Percentiles rank a stretch among this genome's conserved stretches.
These are phyloP conservation scores for Apiospora marii DNA, from an alignment of 2,329 filamentous ascomycete genomes.

Conservation along the genomic window DNA sequence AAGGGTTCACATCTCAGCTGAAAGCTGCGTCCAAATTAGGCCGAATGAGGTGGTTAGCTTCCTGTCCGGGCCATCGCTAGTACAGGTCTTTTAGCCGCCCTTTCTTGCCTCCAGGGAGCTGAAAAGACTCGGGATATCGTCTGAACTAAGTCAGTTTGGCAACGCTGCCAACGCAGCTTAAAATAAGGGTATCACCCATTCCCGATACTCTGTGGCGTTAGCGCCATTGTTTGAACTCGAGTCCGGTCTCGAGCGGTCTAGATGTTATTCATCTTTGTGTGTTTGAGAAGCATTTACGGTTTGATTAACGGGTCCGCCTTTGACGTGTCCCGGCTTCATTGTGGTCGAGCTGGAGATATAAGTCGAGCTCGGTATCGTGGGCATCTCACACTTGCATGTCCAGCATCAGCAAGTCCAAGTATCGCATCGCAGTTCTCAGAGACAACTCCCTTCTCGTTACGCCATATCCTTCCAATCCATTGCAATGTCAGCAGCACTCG, in stretches of 20 bases:
- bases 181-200: constrained; percentile 1
- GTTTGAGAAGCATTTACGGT: neutral
- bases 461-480: neutral
- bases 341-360: neutral
- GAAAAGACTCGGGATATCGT: neutral
- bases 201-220: neutral
- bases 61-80: neutral
- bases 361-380: neutral
- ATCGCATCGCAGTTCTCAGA: neutral
- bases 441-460: neutral
- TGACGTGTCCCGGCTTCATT: neutral
- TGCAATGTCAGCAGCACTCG: neutral
- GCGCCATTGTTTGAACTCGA: constrained; percentile 12
- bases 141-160: neutral
- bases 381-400: neutral
- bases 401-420: neutral
- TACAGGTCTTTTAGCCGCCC: neutral
- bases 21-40: neutral
- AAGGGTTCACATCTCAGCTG: constrained; percentile 1
- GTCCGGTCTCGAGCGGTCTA: neutral
- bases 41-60: neutral
- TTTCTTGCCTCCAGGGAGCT: neutral
- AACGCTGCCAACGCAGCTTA: neutral
- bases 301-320: constrained; percentile 4
- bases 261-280: neutral